These are phyloP conservation scores for Sutorius eximius DNA, from an alignment of 1,284 basidiomycete genomes.

Conservation along the genomic window DNA sequence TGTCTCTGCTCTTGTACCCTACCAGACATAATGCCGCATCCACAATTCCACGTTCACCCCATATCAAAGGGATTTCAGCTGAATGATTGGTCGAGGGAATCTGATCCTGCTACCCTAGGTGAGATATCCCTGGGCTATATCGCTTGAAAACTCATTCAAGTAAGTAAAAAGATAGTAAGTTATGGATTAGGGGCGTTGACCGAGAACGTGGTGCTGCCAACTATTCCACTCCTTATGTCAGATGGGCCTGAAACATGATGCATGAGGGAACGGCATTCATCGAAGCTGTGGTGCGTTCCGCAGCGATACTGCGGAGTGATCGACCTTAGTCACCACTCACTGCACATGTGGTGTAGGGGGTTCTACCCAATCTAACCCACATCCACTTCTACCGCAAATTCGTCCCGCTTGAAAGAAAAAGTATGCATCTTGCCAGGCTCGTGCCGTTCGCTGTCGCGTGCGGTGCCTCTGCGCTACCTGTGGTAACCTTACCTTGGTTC, in stretches of 20 bases:
- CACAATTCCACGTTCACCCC: background rate
- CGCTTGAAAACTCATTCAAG: background rate
- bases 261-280: conserved; percentile 1
- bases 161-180: background rate
- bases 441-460: conserved; percentile 15
- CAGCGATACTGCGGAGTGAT: conserved; percentile 22
- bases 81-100: background rate
- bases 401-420: background rate
- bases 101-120: background rate
- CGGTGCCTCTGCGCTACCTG: conserved; percentile 19
- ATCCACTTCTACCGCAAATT: background rate
- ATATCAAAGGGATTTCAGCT: background rate
- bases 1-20: conserved; percentile 20
- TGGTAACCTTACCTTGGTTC: conserved; percentile 26
- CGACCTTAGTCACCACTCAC: background rate
- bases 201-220: no score
- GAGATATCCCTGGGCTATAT: background rate
- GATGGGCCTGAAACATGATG: conserved; percentile 1
- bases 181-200: no score
- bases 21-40: conserved; percentile 22
- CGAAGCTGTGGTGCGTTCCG: background rate
- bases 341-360: background rate
- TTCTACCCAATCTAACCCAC: background rate
- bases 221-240: background rate
- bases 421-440: conserved; percentile 20